These are phyloP conservation scores for Rhizopus arrhizus DNA, from an alignment of 371 early-diverging fungal genomes.

Conservation along the genomic window DNA sequence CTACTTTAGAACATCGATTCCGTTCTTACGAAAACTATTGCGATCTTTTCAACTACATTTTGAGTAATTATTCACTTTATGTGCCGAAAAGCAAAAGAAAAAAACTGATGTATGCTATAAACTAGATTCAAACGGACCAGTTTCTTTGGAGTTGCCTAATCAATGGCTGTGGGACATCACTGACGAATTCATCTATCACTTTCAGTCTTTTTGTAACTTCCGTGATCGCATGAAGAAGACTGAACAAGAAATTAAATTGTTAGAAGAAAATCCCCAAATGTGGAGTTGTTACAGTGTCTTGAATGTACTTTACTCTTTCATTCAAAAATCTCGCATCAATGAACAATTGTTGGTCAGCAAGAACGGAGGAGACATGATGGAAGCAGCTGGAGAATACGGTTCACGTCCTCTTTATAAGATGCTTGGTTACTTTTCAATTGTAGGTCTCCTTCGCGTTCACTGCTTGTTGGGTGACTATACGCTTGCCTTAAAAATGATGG, in stretches of 20 bases:
- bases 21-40: constrained; percentile 94
- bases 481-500: constrained; percentile 92
- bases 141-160: constrained; percentile 90
- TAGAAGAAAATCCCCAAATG: constrained; percentile 84
- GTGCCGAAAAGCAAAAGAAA: no score
- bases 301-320: constrained; percentile 91
- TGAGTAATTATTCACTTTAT: constrained; percentile 56
- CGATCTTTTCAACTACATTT: constrained; percentile 93
- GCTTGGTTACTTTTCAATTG: constrained; percentile 95
- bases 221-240: constrained; percentile 82
- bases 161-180: constrained; percentile 99
- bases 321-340: constrained; percentile 92
- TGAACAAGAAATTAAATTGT: constrained; percentile 76
- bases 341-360: constrained; percentile 87
- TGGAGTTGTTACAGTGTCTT: constrained; percentile 96
- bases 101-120: no score
- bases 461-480: constrained; percentile 93
- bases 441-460: constrained; percentile 93
- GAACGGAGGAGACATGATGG: constrained; percentile 87
- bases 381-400: constrained; percentile 80
- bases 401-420: constrained; percentile 86
- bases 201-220: constrained; percentile 94
- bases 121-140: constrained; percentile 78
- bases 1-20: constrained; percentile 88
- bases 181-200: constrained; percentile 98